Evolutionary conservation across 768 basidiomycete species (phyloP), one percentile per base, ranked within the genome.

Genomic region (Crepidotus variabilis): DNA sequence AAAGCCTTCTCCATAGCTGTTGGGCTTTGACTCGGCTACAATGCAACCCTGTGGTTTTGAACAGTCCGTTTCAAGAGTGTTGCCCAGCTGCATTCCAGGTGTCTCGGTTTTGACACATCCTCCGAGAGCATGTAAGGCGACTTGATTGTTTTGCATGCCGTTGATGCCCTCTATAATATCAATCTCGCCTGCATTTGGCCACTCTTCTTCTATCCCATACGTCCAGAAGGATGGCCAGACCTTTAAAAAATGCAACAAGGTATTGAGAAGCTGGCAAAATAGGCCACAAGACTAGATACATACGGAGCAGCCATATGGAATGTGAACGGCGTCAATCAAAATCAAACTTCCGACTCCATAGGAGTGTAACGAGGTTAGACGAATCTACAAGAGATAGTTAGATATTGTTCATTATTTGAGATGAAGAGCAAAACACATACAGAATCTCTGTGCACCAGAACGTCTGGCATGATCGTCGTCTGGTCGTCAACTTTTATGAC

Each of bases 161-260:
- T 96, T 94, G 60, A 94, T 90, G 9, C 83, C 88, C 69, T 95
- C 94, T 54, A 94, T 83, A 32, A 91, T 88, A 63, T 82, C 80
- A 34, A 82, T 81, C 65, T 82, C 79, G 36, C 80, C 80, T 7
- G 70, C 71, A 6, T 64, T 53, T 3, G 80, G 80, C 80, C 78
- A 81, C 34, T 61, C 59, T 20, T 67, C 65, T 20, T 72, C 70
- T n/a, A 70, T 68, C 32, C 75, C 72, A 35, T 71, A 68, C 16
- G 77, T 79, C 79, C 79, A 82, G 57, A 80, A 78, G 5, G 77
- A 68, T 1, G 78, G 78, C 78, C 78, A 80, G 1, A 79, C 76
- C 77, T 78, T 24, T 16, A 22, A 22, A 16, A 13, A 39, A 43
- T 2, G 39, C 33, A 23, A 56, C 22, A 50, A 18, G 28, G 28